A percentile compares a stretch with the other conserved stretches of the same genome.
phyloP scores from a whole-genome alignment of 2,329 filamentous ascomycete species.

The Leptosphaerulina australis region DNA sequence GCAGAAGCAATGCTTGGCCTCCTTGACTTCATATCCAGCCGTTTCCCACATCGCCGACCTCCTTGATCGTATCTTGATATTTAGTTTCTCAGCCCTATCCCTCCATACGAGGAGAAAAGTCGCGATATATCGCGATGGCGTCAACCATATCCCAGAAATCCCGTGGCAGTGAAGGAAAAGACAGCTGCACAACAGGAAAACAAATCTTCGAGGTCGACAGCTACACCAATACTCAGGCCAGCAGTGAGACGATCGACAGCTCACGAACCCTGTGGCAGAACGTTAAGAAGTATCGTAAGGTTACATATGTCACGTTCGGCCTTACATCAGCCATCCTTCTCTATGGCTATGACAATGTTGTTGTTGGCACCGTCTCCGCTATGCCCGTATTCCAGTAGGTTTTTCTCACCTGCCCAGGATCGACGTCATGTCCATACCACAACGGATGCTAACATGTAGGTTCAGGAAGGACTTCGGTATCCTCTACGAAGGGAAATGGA shows the following conservation, averaged over 20 bases:
- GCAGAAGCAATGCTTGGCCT: conserved; percentile 14
- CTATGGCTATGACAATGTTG: conserved; percentile 41
- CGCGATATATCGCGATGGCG: conserved; percentile 13
- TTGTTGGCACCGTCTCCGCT: conserved; percentile 38
- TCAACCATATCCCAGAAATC: conserved; percentile 10
- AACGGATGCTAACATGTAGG: neutral
- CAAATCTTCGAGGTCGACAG: conserved; percentile 22
- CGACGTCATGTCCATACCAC: neutral
- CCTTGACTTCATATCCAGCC: conserved; percentile 12
- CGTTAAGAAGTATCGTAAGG: conserved; percentile 40
- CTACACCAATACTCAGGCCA: conserved; percentile 5
- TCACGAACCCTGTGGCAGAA: conserved; percentile 37
- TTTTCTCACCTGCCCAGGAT: neutral
- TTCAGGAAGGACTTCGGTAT: conserved; percentile 35
- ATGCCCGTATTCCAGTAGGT: conserved; percentile 41
- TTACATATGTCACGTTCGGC: conserved; percentile 31
- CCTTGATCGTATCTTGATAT: neutral
- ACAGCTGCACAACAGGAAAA: conserved; percentile 8
- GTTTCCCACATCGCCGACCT: conserved; percentile 9
- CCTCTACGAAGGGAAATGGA: conserved; percentile 33
- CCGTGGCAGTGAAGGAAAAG: conserved; percentile 7
- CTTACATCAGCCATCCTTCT: conserved; percentile 38
- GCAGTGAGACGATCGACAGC: conserved; percentile 22
- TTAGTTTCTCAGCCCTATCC: neutral
- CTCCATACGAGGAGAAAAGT: neutral